Evolutionary conservation across 2,329 filamentous ascomycete species (phyloP), one percentile per base, ranked within the genome.

Genomic region (Westerdykella sp.): DNA sequence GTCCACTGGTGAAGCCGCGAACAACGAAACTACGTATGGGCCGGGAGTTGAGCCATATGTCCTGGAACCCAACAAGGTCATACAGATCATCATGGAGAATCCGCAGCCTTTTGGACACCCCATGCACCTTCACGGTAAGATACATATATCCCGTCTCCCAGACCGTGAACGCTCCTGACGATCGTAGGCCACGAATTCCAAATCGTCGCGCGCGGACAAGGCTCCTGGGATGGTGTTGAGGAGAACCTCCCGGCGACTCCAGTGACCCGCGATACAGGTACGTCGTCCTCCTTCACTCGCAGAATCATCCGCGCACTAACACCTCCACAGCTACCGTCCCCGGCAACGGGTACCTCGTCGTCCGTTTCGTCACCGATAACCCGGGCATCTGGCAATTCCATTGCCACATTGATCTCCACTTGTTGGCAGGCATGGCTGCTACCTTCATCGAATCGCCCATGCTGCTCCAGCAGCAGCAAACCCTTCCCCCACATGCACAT

Each of bases 1-100:
- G 12, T 79, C 78, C 6, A 76, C 78, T 34, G 68, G 70, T 12
- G 59, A 68, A 3, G 49, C 74, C 14, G 77, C 80, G 12, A 73
- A 71, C 1, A 68, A 70, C 3, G 72, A 72, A 36, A 60, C 62
- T 0, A 65, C 63, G 5, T 70, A 75, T 42, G 77, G 77, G 16
- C 62, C 71, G n/a, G 75, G 78, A 50, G 68, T 69, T 6, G 66
- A 69, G 21, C 69, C 73, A 1, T 74, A 62, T 57, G 52, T 70
- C 44, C 59, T 66, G 37, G 56, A 56, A 41, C 49, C 52, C 30
- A 63, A 62, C 50, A 50, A 54, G 6, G 57, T 62, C 6, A 55
- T 71, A 28, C 60, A 68, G 40, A 53, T 71, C 15, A 60, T 69
- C 56, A 60, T 63, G 60, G 60, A 60, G 39, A 67, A 59, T 52